Evolutionary conservation across 495 filamentous ascomycete species (phyloP), one percentile per base, ranked within the genome.

Genomic region (Aspergillus olivimuriae): DNA sequence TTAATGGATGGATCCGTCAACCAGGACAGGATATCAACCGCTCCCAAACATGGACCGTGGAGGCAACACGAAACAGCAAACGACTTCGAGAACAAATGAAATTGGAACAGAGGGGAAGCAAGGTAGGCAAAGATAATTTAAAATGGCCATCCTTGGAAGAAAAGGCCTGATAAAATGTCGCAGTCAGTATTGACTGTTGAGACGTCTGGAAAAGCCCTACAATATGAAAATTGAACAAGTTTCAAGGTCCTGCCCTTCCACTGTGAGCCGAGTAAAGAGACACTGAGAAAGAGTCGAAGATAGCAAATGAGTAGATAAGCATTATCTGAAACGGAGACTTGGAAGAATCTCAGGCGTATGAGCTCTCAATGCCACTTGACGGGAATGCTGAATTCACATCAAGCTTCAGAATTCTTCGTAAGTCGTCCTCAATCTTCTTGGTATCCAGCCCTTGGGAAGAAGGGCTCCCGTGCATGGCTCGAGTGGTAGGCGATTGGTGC

Each of bases 371-470:
- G 15, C 60, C 56, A 31, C 46, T 58, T 7, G 61, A 42, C 23
- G 56, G 52, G 39, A 72, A 44, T 31, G 53, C 37, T 26, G 52
- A 36, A 24, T 58, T 48, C 19, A 57, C 58, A 50, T 71, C 63
- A 46, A 78, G 54, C 45, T 77, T 76, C 59, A 78, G 50, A 30
- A 77, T 70, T 15, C 72, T 61, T n/a, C 72, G 69, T 32, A 78
- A 48, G 58, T 77, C 71, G 53, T 76, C 70, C 55, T 77, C 75
- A 47, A 78, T 74, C 30, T 66, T 58, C 52, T 72, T 69, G 4
- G 67, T 68, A 23, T 70, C 66, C 17, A 60, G 10, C 6, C 53
- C 34, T 41, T 56, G 60, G 6, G 57, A 44, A 34, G 60, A 54
- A 4, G 59, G 44, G 42, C 43, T 61, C 0, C 44, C 42, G 2